Percentiles rank a stretch among this genome's conserved stretches.
Evolutionary conservation across 164 flowering plant species (phyloP).

Genomic region (Umbilicus rupestris): DNA sequence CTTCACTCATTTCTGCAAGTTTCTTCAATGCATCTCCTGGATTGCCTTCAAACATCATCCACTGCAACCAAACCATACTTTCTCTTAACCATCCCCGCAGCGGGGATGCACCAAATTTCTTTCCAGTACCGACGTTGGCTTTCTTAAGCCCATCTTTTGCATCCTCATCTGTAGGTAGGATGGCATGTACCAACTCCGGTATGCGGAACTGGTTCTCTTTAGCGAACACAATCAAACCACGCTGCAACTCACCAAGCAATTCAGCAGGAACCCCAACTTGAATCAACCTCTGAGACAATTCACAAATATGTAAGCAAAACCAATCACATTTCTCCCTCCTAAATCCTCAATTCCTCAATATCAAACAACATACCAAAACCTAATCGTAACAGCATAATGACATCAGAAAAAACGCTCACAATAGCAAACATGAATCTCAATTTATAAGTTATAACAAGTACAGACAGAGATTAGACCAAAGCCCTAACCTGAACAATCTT

Average conservation of each 20-base stretch:
- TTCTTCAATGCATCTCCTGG: conserved; percentile 35
- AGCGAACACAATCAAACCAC: conserved; percentile 45
- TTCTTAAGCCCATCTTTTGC: conserved; percentile 16
- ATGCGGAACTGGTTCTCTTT: conserved; percentile 27
- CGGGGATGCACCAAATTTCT: conserved; percentile 11
- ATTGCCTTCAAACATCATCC: conserved; percentile 87
- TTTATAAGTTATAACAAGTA: not conserved
- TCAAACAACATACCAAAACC: too few species aligned
- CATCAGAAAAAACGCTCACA: too few species aligned
- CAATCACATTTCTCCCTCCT: too few species aligned
- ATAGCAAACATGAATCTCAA: too few species aligned
- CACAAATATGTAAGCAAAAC: too few species aligned
- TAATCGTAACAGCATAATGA: too few species aligned
- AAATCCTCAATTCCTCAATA: too few species aligned
- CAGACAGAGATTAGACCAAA: not conserved
- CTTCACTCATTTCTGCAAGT: conserved; percentile 27
- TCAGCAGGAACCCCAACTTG: conserved; percentile 49
- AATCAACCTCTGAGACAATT: conserved; percentile 52
- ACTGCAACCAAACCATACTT: conserved; percentile 73
- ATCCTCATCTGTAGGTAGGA: conserved; percentile 59
- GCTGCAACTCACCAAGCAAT: conserved; percentile 22
- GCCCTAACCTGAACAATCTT: conserved; percentile 5
- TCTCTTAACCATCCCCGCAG: conserved; percentile 35
- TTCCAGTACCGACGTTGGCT: not conserved
- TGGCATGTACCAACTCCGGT: conserved; percentile 42